Evolutionary conservation across 2,329 filamentous ascomycete species (phyloP), one percentile per base, ranked within the genome.

Genomic region (Fusarium hostae): DNA sequence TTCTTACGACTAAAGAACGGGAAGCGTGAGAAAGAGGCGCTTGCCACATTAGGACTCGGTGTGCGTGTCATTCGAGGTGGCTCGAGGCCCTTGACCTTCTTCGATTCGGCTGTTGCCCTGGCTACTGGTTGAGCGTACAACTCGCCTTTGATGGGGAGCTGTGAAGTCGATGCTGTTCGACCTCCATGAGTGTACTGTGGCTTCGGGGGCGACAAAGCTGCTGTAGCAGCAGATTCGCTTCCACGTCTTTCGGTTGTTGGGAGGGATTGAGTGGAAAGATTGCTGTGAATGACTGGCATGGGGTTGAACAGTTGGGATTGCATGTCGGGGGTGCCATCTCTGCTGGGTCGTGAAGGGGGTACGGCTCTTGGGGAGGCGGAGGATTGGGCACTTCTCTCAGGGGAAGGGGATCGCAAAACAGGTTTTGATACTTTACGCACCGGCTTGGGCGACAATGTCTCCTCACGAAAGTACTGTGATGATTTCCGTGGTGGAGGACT

Each of bases 1-100:
- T 94, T 97, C 18, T 90, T 90, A 71, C 92, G 89, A 12, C 91
- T 86, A 75, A 97, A 97, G 59, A 97, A 86, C 2, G 92, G 91
- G 78, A 97, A 96, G 4, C 92, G 88, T 11, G 88, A 86, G 73
- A 89, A 88, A 18, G 87, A 87, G 16, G 87, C 86, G 13, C 85
- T 86, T 7, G 89, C 82, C 58, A 76, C 69, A 39, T 85, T 88
- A 5, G 90, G 88, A 68, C 86, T 90, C 63, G 84, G 89, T 43
- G 83, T 82, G 75, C 87, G 82, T 71, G 82, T 68, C 18, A 64
- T 59, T 24, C 61, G 67, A 64, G 71, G 28, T 12, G 68, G 56
- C 37, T 78, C 76, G 15, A 68, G 45, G 8, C 70, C 57, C 56
- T 43, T 71, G 18, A 43, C 28, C 26, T 74, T 77, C 52, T 75